Base-by-base conservation (phyloP, 441 rosid species). In the Gossypium aridum region DNA sequence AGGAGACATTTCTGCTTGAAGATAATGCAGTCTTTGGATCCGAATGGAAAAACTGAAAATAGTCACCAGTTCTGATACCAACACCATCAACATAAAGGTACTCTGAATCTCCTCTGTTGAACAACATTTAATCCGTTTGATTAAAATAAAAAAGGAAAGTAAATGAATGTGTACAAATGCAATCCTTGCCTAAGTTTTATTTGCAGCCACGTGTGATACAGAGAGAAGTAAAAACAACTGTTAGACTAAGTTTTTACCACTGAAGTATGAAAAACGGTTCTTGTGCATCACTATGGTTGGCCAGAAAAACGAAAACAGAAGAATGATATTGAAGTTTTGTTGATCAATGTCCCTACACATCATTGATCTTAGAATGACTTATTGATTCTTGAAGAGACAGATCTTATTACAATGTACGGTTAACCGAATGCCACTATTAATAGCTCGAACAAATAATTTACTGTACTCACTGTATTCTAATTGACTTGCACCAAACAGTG, bases 21-120 rank as follows among this genome's bases (percentile, higher is more conserved):
- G 83, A 17, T 19, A 78, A 72, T 1, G 90, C 98, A 31, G 75
- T 34, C 4, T 51, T 43, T 6, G 80, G 80, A 81, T 90, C 86
- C 28, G 93, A 65, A 69, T 57, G 45, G 83, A 86, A 91, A 76
- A 91, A 82, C 74, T 83, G 92, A 85, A 92, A 92, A 63, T 23
- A 75, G 81, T 94, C 97, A 0, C 90, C 91, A 10, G 86, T 87
- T 84, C 73, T 86, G 45, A 94, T 91, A 63, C 90, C 93, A 1
- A 20, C 53, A 72, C 92, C 94, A 2, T 77, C 64, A 20, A 85
- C 97, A 74, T 69, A 71, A 61, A 92, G 94, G 79, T 81, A 82
- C 54, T 85, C 88, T 56, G 87, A 86, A 39, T 87, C 90, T 22
- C 83, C 96, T 37, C 98, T 92, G 91, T 60, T 28, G 25, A 76